These are phyloP conservation scores for Nicotiana tabacum DNA, from an alignment of 257 asterid genomes.

Conservation along the genomic window DNA sequence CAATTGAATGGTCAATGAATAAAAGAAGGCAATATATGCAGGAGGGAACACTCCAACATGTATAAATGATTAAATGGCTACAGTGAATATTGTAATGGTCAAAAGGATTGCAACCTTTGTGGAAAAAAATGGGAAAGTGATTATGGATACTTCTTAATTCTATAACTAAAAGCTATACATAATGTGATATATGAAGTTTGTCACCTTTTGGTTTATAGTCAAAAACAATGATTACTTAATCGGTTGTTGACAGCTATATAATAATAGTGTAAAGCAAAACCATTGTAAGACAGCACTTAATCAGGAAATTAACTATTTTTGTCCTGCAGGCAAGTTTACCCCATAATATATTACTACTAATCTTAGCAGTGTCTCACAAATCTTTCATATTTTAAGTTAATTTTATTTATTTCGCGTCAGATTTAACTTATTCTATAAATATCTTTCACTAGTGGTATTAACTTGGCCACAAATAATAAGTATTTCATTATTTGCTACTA, in stretches of 20 bases:
- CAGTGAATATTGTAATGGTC: constrained; percentile 16
- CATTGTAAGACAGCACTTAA: background rate
- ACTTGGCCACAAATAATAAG: no score
- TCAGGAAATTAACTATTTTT: background rate
- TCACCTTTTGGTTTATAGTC: constrained; percentile 14
- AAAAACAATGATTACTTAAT: constrained; percentile 21
- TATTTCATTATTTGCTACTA: no score
- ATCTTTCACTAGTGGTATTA: no score
- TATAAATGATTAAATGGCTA: background rate
- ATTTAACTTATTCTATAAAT: no score
- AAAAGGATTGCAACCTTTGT: constrained; percentile 15
- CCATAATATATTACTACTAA: background rate
- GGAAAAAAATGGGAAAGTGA: constrained; percentile 13
- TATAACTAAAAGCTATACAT: background rate
- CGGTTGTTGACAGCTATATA: constrained; percentile 17
- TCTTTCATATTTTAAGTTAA: no score
- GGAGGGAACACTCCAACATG: constrained; percentile 6
- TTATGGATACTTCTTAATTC: background rate
- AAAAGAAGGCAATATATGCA: background rate
- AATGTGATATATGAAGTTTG: constrained; percentile 8
- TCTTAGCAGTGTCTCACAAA: background rate
- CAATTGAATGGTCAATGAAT: background rate
- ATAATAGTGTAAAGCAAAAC: background rate
- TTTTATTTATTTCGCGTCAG: no score
- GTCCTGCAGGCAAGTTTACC: background rate